A percentile compares a stretch with the other conserved stretches of the same genome.
These are phyloP conservation scores for Candida maris DNA, from an alignment of 805 yeast genomes.

Conservation along the genomic window DNA sequence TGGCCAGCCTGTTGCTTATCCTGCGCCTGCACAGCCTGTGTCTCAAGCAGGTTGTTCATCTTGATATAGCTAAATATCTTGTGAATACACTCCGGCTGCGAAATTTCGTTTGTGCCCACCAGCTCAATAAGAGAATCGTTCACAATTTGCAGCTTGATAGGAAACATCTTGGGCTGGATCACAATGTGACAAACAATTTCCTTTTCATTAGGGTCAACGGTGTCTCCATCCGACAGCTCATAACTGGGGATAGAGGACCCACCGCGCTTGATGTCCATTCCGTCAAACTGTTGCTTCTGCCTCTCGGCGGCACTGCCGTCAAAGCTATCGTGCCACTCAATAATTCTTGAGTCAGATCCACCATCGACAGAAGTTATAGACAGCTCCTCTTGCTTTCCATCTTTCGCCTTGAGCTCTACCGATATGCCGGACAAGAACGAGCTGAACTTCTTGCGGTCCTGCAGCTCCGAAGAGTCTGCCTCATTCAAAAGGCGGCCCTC, in stretches of 20 bases:
- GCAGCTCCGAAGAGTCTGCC: slow-evolving; percentile 43
- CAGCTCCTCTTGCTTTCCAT: slow-evolving; percentile 24
- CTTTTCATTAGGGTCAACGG: slow-evolving; percentile 29
- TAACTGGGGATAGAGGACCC: slow-evolving; percentile 44
- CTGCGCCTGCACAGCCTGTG: slow-evolving; percentile 22
- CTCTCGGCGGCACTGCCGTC: slow-evolving; percentile 30
- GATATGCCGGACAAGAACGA: slow-evolving; percentile 80
- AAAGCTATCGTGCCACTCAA: slow-evolving; percentile 87
- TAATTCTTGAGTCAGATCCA: slow-evolving; percentile 40
- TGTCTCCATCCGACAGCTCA: slow-evolving; percentile 23
- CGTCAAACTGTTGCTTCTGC: slow-evolving; percentile 63
- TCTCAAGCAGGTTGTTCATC: slow-evolving; percentile 34
- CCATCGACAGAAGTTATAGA: slow-evolving; percentile 22
- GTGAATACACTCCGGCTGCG: slow-evolving; percentile 74
- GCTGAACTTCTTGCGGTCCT: slow-evolving; percentile 60
- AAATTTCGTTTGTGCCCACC: slow-evolving; percentile 71
- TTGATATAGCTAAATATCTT: slow-evolving; percentile 35
- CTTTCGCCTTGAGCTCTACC: slow-evolving; percentile 55
- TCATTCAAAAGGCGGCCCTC: slow-evolving; percentile 74
- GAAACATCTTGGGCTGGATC: slow-evolving; percentile 74
- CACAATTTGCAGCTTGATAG: slow-evolving; percentile 61
- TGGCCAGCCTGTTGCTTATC: slow-evolving; percentile 19
- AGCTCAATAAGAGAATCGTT: slow-evolving; percentile 60
- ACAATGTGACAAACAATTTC: slow-evolving; percentile 68
- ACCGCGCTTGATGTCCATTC: slow-evolving; percentile 77